phyloP scores from a whole-genome alignment of 140 eudicot genomes.

The Bidens hawaiensis region DNA sequence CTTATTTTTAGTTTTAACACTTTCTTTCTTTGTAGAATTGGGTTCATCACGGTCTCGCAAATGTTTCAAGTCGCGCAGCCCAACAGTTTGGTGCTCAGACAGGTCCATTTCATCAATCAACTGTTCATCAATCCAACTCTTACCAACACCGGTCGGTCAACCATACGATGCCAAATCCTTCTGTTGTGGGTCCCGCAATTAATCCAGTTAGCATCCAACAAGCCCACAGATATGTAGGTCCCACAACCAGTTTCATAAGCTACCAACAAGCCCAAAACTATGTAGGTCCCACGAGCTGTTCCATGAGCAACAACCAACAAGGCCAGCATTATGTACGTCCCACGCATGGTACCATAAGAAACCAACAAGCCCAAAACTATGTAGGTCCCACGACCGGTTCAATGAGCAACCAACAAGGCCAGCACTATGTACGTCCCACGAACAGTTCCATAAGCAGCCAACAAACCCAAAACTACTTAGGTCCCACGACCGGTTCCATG shows the following conservation, averaged over 20 bases:
- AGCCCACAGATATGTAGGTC: too few relatives aligned
- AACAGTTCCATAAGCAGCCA: not conserved
- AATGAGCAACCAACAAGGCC: not conserved
- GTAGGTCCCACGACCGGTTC: not conserved
- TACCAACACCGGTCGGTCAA: slow-evolving; percentile 33
- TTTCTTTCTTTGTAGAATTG: slow-evolving; percentile 21
- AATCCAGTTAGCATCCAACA: too few relatives aligned
- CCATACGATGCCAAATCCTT: slow-evolving; percentile 34
- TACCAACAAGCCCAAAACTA: too few relatives aligned
- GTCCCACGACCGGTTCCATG: not conserved
- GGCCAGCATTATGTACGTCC: not conserved
- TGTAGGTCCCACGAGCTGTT: slow-evolving; percentile 24
- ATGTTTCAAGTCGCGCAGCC: slow-evolving; percentile 25
- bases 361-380: slow-evolving; percentile 16
- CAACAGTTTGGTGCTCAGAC: slow-evolving; percentile 31
- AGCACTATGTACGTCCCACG: not conserved
- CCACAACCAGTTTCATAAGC: too few relatives aligned
- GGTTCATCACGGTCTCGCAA: slow-evolving; percentile 26
- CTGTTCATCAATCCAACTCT: slow-evolving; percentile 18
- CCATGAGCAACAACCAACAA: slow-evolving; percentile 19
- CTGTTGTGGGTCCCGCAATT: too few relatives aligned
- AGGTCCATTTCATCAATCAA: slow-evolving; percentile 31
- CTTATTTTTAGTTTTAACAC: not conserved
- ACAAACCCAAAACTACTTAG: not conserved
- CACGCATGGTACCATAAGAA: not conserved